A percentile compares a stretch with the other conserved stretches of the same genome.
Conservation (phyloP, 805 yeast species). For the Candida sakaeoensis region DNA sequence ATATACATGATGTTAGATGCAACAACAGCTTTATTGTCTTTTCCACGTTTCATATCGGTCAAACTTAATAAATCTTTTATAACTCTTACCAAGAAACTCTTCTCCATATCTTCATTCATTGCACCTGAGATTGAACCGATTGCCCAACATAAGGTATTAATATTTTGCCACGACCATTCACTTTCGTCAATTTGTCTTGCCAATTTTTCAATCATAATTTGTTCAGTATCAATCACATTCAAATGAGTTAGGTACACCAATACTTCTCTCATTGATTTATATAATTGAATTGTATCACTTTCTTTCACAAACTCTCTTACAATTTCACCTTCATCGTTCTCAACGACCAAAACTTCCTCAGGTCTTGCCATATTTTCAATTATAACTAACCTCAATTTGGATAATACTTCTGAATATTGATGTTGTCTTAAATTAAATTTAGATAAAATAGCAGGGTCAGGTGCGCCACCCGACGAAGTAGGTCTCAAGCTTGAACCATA, state of each 20-base stretch:
- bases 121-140: constrained; percentile 98
- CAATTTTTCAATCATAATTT: constrained; percentile 87
- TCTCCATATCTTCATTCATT: constrained; percentile 97
- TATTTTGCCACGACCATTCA: constrained; percentile 99
- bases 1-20: constrained; percentile 99
- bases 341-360: constrained; percentile 94
- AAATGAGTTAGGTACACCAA: constrained; percentile 92
- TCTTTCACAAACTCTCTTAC: constrained; percentile 96
- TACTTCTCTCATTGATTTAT: constrained; percentile 94
- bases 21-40: constrained; percentile 97
- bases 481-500: constrained; percentile 38
- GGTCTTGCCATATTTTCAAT: constrained; percentile 98
- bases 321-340: constrained; percentile 98
- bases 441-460: constrained; percentile 75
- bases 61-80: constrained; percentile 87
- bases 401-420: constrained; percentile 70
- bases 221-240: constrained; percentile 90
- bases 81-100: constrained; percentile 86
- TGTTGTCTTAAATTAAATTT: constrained; percentile 83
- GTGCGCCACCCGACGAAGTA: constrained; percentile 69
- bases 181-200: constrained; percentile 91
- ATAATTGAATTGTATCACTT: constrained; percentile 92
- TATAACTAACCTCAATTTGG: constrained; percentile 84
- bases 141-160: constrained; percentile 98
- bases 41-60: constrained; percentile 95